Percentiles rank a stretch among this genome's conserved stretches.
Evolutionary conservation across 2,329 filamentous ascomycete species (phyloP).

Genomic region (Xylariaceae sp.): DNA sequence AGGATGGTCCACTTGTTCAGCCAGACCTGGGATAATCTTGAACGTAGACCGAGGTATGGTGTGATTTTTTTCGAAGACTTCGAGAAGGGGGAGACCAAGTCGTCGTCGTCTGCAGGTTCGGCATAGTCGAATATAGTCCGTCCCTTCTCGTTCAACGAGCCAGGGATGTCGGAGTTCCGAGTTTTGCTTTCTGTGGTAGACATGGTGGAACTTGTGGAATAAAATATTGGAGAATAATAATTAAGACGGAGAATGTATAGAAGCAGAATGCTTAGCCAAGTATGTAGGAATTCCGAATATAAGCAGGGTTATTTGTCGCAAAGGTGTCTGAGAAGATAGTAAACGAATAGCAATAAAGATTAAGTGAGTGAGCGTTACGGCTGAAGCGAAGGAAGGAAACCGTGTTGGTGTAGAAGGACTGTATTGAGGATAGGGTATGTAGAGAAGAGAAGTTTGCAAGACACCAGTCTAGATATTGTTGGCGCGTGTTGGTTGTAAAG

Average conservation of each 20-base stretch:
- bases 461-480: neutral
- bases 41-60: conserved; percentile 84
- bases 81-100: neutral
- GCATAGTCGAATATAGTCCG: conserved; percentile 29
- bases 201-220: conserved; percentile 19
- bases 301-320: neutral
- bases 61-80: conserved; percentile 56
- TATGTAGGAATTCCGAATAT: no score
- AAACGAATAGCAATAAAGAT: neutral
- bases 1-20: conserved; percentile 96
- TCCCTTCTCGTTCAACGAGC: conserved; percentile 29
- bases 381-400: neutral
- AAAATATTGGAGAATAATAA: conserved; percentile 3
- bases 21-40: conserved; percentile 92
- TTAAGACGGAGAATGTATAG: neutral
- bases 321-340: neutral
- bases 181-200: conserved; percentile 21
- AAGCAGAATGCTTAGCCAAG: no score
- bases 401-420: neutral
- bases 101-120: neutral
- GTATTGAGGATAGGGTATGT: neutral
- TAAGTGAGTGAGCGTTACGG: neutral
- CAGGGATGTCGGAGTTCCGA: conserved; percentile 21
- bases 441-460: neutral
- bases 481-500: neutral